phyloP scores from a whole-genome alignment of 2,329 filamentous ascomycete species.

The Talaromyces atroroseus region DNA sequence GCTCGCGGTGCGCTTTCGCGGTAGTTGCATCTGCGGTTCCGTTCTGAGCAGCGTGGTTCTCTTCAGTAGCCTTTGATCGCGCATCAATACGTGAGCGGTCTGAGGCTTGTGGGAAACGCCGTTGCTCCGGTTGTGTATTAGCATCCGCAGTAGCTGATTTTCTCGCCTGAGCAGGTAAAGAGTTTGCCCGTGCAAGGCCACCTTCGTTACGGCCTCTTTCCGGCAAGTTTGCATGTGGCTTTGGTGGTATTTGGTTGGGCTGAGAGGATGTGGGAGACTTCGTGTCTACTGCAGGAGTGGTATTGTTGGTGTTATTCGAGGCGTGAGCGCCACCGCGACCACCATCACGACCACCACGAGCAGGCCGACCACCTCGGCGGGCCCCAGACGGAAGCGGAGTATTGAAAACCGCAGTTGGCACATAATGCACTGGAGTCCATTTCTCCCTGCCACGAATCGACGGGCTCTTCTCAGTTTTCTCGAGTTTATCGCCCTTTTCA shows the following conservation, averaged over 20 bases:
- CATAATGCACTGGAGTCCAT: constrained; percentile 79
- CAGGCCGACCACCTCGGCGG: constrained; percentile 51
- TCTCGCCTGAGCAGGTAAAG: constrained; percentile 33
- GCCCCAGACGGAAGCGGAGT: constrained; percentile 60
- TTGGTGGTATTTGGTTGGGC: constrained; percentile 19
- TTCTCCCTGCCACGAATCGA: constrained; percentile 65
- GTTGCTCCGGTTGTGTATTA: constrained; percentile 24
- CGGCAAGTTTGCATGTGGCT: constrained; percentile 27
- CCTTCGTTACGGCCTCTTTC: constrained; percentile 34
- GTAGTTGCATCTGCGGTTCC: constrained; percentile 25
- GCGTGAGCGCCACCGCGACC: constrained; percentile 42
- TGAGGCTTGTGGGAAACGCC: constrained; percentile 26
- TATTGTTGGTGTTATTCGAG: constrained; percentile 21
- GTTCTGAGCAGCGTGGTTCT: constrained; percentile 20
- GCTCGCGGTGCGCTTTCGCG: constrained; percentile 29
- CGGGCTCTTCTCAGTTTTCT: constrained; percentile 59
- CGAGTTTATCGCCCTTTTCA: constrained; percentile 55
- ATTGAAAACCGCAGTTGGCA: constrained; percentile 78
- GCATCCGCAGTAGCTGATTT: constrained; percentile 33
- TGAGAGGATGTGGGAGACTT: constrained; percentile 27
- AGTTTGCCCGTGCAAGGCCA: constrained; percentile 33
- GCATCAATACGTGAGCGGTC: constrained; percentile 26
- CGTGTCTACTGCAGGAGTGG: background rate
- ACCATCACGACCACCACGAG: constrained; percentile 51
- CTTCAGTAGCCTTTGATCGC: constrained; percentile 28